Evolutionary conservation across 805 yeast species (phyloP), one percentile per base, ranked within the genome.

Genomic region (Diddensiella santjacobensis): DNA sequence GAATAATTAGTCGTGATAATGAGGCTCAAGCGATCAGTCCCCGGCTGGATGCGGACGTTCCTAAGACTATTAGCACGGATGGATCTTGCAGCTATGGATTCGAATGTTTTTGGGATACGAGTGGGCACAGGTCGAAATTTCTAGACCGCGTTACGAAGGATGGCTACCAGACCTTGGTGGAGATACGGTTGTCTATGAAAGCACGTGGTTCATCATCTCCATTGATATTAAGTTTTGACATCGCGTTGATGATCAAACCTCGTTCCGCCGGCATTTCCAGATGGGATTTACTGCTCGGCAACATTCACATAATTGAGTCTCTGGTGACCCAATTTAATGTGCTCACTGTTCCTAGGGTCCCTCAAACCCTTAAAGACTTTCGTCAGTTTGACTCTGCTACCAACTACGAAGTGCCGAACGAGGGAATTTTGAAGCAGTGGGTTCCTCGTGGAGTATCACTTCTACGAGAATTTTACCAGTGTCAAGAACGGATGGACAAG

Each of bases 381-480:
- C 38, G 40, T 26, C 17, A 29, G 3, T 17, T 38, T 22, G 48
- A 45, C 22, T 29, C 50, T 8, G 15, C 45, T 5, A 35, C 23
- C 26, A 23, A n/a, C 15, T 42, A 31, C 15, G 20, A 13, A n/a
- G 42, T 22, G n/a, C 23, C 26, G 10, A 36, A 31, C 8, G 42
- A 19, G 29, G 45, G 44, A 11, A 15, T 29, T 8, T 18, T 37
- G 13, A 18, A 30, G n/a, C 24, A n/a, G 8, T 42, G 47, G 48
- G 20, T 17, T 4, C 47, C 48, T n/a, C 19, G 53, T 17, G 53
- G 53, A 18, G 45, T 50, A n/a, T 50, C 53, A 5, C 15, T 50
- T 8, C 10, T 52, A 20, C 42, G 52, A 17, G 50, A 47, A 40
- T 45, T 19, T 22, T 42, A 35, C 31, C 8, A 35, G 13, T 11